phyloP scores from a whole-genome alignment of 108 stramenopile species.

The Stephanodiscus triporus region DNA sequence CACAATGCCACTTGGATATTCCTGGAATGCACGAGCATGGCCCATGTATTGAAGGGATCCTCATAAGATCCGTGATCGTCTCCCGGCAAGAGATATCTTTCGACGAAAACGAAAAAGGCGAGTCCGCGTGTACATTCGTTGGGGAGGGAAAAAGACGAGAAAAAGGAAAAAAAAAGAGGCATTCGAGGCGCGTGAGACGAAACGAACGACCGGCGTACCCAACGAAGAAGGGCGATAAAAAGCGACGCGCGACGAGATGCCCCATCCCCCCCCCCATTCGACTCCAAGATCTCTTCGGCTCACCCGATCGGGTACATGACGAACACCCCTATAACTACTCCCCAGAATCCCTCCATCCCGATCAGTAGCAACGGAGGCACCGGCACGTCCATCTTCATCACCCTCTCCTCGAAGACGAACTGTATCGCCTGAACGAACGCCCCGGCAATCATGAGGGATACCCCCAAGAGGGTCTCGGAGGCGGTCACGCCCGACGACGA shows the following conservation, averaged over 20 bases:
- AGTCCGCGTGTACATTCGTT: neutral
- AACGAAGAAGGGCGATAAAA: no score
- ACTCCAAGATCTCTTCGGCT: no score
- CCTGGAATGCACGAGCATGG: constrained; percentile 68
- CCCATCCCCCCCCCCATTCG: neutral
- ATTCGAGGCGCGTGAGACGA: no score
- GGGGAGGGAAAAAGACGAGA: no score
- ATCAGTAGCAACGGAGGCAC: constrained; percentile 87
- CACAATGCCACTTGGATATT: constrained; percentile 66
- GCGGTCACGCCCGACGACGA: constrained; percentile 16
- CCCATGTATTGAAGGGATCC: constrained; percentile 82
- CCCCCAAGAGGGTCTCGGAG: constrained; percentile 70
- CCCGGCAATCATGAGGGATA: constrained; percentile 81
- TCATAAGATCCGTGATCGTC: constrained; percentile 90
- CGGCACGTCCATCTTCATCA: constrained; percentile 86
- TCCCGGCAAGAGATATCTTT: constrained; percentile 69
- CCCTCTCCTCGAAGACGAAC: constrained; percentile 93
- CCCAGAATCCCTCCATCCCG: constrained; percentile 95
- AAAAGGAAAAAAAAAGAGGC: no score
- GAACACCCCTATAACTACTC: constrained; percentile 72
- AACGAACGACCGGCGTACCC: no score
- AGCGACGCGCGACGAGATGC: no score
- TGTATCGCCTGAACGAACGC: constrained; percentile 90
- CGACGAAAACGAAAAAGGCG: neutral
- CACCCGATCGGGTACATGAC: constrained; percentile 84